phyloP scores from a whole-genome alignment of 2,329 filamentous ascomycete genomes.

The Westerdykella ornata region DNA sequence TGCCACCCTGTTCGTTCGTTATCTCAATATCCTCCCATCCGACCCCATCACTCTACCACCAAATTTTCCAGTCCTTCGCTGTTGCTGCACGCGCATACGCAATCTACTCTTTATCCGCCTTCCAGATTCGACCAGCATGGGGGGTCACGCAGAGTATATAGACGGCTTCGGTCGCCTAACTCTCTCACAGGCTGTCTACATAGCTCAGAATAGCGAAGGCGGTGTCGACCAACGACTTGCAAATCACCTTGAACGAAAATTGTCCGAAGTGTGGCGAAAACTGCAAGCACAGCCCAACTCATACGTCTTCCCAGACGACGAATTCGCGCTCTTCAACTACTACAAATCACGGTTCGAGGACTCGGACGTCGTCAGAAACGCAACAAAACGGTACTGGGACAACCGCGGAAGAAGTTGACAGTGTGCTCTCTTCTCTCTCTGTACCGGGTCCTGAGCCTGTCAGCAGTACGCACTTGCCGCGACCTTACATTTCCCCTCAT shows the following conservation, averaged over 20 bases:
- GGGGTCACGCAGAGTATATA: constrained; percentile 38
- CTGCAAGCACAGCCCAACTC: constrained; percentile 57
- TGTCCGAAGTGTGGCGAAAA: constrained; percentile 58
- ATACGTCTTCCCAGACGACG: constrained; percentile 70
- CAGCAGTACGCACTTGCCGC: too few relatives aligned
- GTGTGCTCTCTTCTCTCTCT: neutral
- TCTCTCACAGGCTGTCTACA: constrained; percentile 64
- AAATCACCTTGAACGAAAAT: constrained; percentile 56
- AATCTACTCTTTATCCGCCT: constrained; percentile 20
- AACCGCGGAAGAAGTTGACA: constrained; percentile 29
- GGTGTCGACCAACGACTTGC: constrained; percentile 58
- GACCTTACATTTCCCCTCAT: too few relatives aligned
- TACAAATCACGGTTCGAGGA: constrained; percentile 62
- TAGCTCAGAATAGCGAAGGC: constrained; percentile 66
- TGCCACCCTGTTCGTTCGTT: constrained; percentile 2
- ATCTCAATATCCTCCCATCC: neutral
- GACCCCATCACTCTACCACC: constrained; percentile 1
- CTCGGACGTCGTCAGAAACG: constrained; percentile 44
- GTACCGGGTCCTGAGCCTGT: too few relatives aligned
- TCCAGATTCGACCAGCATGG: constrained; percentile 27
- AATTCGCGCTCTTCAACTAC: constrained; percentile 84
- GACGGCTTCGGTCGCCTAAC: constrained; percentile 40
- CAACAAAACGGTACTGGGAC: constrained; percentile 54
- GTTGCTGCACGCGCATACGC: constrained; percentile 5
- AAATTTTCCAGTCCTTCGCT: constrained; percentile 15